A percentile compares a stretch with the other conserved stretches of the same genome.
Conservation (phyloP, 345 rosid genomes). For the Lumnitzera racemosa region DNA sequence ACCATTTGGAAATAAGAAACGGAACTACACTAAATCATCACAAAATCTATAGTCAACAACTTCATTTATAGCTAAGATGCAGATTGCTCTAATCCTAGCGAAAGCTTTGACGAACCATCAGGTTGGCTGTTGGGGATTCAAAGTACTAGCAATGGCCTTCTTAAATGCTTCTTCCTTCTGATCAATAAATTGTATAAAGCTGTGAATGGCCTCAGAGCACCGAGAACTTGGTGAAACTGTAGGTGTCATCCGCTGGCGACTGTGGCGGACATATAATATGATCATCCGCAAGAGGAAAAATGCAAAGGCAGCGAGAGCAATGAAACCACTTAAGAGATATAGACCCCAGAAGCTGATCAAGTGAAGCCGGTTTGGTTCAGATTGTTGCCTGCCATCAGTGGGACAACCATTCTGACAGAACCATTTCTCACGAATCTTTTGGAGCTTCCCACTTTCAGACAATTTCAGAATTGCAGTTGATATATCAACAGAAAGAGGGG, state of each 20-base stretch:
- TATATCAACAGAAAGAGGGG: constrained; percentile 66
- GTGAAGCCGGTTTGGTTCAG: constrained; percentile 50
- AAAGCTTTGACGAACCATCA: too few relatives aligned
- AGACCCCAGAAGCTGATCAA: constrained; percentile 79
- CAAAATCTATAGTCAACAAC: too few relatives aligned
- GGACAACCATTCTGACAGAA: constrained; percentile 51
- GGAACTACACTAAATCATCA: too few relatives aligned
- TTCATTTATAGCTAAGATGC: too few relatives aligned
- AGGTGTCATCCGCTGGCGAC: constrained; percentile 22
- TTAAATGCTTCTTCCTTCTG: constrained; percentile 82
- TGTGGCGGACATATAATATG: constrained; percentile 47
- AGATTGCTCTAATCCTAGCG: too few relatives aligned
- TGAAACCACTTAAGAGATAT: constrained; percentile 45
- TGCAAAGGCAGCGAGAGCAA: constrained; percentile 38
- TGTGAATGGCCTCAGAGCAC: constrained; percentile 30
- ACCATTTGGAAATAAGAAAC: too few relatives aligned
- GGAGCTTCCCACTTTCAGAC: constrained; percentile 63
- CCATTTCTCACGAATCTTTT: constrained; percentile 55
- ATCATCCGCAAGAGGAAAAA: constrained; percentile 40
- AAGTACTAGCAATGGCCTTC: constrained; percentile 12
- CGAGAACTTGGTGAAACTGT: constrained; percentile 13
- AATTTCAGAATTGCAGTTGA: constrained; percentile 83
- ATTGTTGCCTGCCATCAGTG: constrained; percentile 11
- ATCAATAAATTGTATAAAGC: constrained; percentile 64
- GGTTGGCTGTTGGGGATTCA: not conserved